Evolutionary conservation across 352 stramenopile species (phyloP).

Genomic region (Pythium phragmiticola): DNA sequence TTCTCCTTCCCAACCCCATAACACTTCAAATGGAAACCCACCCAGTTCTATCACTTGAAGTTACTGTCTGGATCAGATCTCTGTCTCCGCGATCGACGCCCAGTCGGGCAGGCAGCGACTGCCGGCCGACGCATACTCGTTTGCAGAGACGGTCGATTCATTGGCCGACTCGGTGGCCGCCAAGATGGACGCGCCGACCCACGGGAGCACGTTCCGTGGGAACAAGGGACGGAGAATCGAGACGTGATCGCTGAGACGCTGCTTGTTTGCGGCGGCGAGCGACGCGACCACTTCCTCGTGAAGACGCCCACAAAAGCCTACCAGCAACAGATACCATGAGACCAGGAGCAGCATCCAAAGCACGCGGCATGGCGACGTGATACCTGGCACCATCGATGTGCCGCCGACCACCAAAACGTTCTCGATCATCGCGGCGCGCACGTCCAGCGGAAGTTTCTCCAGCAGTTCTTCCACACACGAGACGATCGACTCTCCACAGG

Average conservation of each 20-base stretch:
- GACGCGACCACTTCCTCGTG: conserved; percentile 41
- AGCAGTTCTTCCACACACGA: conserved; percentile 52
- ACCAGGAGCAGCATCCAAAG: background rate
- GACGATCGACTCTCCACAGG: conserved; percentile 52
- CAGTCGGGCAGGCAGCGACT: conserved; percentile 48
- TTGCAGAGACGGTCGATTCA: conserved; percentile 41
- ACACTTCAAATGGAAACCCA: background rate
- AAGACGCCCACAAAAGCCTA: conserved; percentile 58
- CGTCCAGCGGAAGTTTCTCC: conserved; percentile 61
- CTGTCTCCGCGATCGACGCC: conserved; percentile 55
- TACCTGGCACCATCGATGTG: conserved; percentile 76
- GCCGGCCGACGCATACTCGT: conserved; percentile 46
- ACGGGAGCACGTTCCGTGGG: conserved; percentile 69
- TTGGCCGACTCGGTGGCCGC: conserved; percentile 56
- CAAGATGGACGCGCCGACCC: conserved; percentile 79
- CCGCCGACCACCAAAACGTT: conserved; percentile 79
- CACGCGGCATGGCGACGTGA: background rate
- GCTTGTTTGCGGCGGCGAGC: conserved; percentile 36
- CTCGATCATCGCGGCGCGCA: conserved; percentile 58
- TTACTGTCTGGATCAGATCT: conserved; percentile 13
- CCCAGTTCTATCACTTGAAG: background rate
- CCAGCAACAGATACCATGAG: background rate
- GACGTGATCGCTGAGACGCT: conserved; percentile 39
- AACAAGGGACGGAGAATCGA: conserved; percentile 55
- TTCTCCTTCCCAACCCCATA: background rate